Evolutionary conservation across 768 basidiomycete genomes (phyloP).

Genomic region (Tylopilus balloui): DNA sequence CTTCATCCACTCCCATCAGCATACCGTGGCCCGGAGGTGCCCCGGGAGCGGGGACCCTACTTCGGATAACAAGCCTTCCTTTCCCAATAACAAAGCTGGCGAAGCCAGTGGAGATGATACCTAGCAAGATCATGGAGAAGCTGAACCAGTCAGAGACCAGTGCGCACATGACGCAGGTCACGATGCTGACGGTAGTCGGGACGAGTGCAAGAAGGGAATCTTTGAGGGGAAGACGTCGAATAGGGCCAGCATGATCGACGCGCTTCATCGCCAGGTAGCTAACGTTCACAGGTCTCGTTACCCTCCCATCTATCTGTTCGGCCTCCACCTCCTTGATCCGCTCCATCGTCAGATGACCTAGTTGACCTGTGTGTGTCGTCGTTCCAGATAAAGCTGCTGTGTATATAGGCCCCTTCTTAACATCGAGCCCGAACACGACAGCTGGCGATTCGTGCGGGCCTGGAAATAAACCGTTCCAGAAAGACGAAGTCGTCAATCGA

Average conservation of each 20-base stretch:
- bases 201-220: conserved; percentile 16
- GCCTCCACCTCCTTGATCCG: not conserved
- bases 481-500: conserved; percentile 23
- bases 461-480: conserved; percentile 33
- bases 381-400: conserved; percentile 30
- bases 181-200: conserved; percentile 23
- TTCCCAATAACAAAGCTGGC: conserved; percentile 25
- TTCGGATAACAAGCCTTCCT: conserved; percentile 17
- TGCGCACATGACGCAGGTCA: conserved; percentile 23
- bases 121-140: conserved; percentile 31
- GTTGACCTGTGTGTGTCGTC: conserved; percentile 23
- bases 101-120: conserved; percentile 31
- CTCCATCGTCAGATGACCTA: conserved; percentile 26
- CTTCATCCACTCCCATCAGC: conserved; percentile 10
- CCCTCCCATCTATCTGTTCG: conserved; percentile 1
- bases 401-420: conserved; percentile 27
- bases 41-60: conserved; percentile 13
- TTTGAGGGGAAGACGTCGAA: not conserved
- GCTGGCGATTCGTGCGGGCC: conserved; percentile 22
- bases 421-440: conserved; percentile 28
- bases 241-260: not conserved
- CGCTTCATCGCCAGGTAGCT: conserved; percentile 19
- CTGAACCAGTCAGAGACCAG: conserved; percentile 28
- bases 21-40: conserved; percentile 31
- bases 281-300: conserved; percentile 12